phyloP scores from a whole-genome alignment of 2,329 filamentous ascomycete species.

The Trichoderma cornu-damae region DNA sequence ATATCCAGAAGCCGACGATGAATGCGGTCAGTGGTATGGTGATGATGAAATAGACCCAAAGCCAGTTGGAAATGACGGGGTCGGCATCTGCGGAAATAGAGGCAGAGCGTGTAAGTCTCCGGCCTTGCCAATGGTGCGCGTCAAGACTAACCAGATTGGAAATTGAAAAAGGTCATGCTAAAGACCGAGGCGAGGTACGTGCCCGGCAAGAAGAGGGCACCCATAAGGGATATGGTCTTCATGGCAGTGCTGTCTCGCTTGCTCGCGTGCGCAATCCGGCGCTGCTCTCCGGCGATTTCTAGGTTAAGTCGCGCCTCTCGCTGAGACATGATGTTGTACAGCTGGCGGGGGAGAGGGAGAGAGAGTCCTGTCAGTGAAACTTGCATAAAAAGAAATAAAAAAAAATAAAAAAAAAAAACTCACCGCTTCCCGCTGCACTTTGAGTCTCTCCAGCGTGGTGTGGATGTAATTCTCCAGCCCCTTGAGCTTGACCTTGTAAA shows the following conservation, averaged over 20 bases:
- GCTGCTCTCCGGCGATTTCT: slow-evolving; percentile 57
- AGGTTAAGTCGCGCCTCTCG: slow-evolving; percentile 60
- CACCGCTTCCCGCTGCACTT: slow-evolving; percentile 58
- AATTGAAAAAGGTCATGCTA: slow-evolving; percentile 64
- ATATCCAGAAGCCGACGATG: slow-evolving; percentile 53
- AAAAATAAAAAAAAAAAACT: slow-evolving; percentile 25
- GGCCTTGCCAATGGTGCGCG: not conserved
- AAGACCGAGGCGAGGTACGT: slow-evolving; percentile 60
- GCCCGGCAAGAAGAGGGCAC: slow-evolving; percentile 58
- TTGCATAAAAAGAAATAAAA: not conserved
- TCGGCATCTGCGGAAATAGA: slow-evolving; percentile 27
- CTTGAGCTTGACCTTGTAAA: slow-evolving; percentile 56
- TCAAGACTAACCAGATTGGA: slow-evolving; percentile 42
- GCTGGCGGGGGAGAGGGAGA: slow-evolving; percentile 36
- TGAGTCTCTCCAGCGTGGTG: slow-evolving; percentile 55
- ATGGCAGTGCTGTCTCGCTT: slow-evolving; percentile 60
- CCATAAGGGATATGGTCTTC: slow-evolving; percentile 61
- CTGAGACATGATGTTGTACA: slow-evolving; percentile 63
- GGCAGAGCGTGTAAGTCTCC: not conserved
- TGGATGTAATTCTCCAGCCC: slow-evolving; percentile 60
- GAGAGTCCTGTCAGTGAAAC: not conserved
- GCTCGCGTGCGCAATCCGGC: slow-evolving; percentile 53
- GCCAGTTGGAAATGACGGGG: slow-evolving; percentile 43
- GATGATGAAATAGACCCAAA: slow-evolving; percentile 61
- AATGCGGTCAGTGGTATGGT: slow-evolving; percentile 53